phyloP scores from a whole-genome alignment of 2,329 filamentous ascomycete genomes.

The Penicillium sclerotigenum region DNA sequence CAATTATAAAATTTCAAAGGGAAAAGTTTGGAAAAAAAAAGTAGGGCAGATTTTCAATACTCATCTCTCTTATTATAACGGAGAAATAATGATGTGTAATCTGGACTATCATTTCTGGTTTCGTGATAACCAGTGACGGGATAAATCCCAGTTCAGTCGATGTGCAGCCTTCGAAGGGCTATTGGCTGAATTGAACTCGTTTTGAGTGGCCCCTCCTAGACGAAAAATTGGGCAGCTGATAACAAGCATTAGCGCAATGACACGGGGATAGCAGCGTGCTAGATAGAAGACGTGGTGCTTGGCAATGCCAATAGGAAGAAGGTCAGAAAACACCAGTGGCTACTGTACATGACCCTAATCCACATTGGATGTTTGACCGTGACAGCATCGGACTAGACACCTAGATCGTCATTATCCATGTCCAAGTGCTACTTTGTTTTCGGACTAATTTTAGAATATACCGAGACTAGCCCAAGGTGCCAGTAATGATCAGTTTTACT shows the following conservation, averaged over 20 bases:
- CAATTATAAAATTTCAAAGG: background rate
- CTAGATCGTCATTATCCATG: background rate
- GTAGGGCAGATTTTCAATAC: background rate
- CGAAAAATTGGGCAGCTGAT: background rate
- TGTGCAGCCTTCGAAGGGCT: background rate
- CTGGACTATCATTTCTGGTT: background rate
- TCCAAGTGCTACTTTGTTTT: background rate
- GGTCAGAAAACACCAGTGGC: background rate
- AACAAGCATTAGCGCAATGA: background rate
- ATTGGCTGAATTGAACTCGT: background rate
- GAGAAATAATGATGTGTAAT: background rate
- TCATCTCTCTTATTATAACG: background rate
- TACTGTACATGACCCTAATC: background rate
- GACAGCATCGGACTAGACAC: background rate
- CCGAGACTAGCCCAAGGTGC: background rate
- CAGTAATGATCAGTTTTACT: background rate
- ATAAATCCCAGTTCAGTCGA: background rate
- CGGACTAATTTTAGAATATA: background rate
- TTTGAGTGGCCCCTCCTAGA: background rate
- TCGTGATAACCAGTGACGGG: background rate
- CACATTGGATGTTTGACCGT: background rate
- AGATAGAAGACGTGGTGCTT: background rate
- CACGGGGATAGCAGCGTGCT: background rate
- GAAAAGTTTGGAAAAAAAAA: background rate
- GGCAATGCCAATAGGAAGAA: background rate